Conservation (phyloP, 1,284 basidiomycete species). For the Tilletia caries region DNA sequence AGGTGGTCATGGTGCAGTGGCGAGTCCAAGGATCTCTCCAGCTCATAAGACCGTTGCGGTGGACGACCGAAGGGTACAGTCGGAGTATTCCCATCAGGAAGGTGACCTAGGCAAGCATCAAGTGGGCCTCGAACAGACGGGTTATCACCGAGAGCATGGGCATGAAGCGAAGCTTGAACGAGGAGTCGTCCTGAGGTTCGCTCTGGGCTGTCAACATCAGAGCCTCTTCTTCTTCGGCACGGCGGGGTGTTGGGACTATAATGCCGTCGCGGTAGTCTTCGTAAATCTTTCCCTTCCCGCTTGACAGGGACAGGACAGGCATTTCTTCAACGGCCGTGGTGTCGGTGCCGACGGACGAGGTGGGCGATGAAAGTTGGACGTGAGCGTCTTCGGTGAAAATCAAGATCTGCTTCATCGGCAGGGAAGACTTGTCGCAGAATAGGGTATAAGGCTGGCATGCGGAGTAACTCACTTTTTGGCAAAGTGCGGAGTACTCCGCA, state of each 20-base stretch:
- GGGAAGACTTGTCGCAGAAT: neutral
- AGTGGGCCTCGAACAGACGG: constrained; percentile 50
- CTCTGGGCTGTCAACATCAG: constrained; percentile 3
- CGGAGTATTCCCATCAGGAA: constrained; percentile 15
- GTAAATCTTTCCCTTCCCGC: neutral
- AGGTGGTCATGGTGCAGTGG: constrained; percentile 10
- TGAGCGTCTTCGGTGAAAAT: constrained; percentile 12
- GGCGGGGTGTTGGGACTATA: constrained; percentile 20
- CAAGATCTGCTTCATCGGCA: neutral
- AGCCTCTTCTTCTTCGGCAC: constrained; percentile 1
- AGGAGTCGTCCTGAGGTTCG: neutral
- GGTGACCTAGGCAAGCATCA: constrained; percentile 37
- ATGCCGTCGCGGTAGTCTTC: constrained; percentile 16
- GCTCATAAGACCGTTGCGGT: constrained; percentile 18
- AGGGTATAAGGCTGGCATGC: too few relatives aligned
- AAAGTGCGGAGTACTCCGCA: too few relatives aligned
- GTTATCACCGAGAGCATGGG: constrained; percentile 28
- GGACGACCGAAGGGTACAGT: constrained; percentile 20
- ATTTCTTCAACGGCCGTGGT: constrained; percentile 6
- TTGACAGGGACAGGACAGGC: neutral
- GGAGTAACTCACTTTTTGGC: too few relatives aligned
- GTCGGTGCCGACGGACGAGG: constrained; percentile 18
- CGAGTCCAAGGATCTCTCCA: constrained; percentile 13
- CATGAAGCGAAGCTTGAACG: constrained; percentile 18
- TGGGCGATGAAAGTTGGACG: constrained; percentile 16